Conservation (phyloP, 768 basidiomycete genomes). For the Leccinum barrowsii region DNA sequence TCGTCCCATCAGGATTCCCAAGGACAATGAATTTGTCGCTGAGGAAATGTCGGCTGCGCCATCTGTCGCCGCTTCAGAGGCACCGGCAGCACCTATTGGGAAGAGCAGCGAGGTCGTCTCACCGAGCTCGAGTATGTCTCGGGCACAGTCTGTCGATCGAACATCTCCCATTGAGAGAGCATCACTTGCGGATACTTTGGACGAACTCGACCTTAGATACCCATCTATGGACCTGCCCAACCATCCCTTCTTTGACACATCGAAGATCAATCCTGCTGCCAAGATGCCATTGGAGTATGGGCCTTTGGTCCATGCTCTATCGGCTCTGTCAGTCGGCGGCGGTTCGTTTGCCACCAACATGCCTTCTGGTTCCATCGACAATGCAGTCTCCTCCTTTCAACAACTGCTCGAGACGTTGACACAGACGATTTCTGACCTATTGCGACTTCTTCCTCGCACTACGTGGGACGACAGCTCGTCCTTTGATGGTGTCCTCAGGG, state of each 20-base stretch:
- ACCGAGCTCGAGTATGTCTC: constrained; percentile 53
- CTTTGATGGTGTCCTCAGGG: constrained; percentile 79
- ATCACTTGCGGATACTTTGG: constrained; percentile 61
- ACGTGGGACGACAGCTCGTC: constrained; percentile 91
- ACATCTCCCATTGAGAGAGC: constrained; percentile 41
- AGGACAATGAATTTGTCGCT: constrained; percentile 48
- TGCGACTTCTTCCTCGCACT: constrained; percentile 80
- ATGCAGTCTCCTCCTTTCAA: constrained; percentile 86
- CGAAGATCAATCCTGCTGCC: constrained; percentile 68
- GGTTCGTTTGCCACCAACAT: constrained; percentile 77
- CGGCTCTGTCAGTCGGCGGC: constrained; percentile 81
- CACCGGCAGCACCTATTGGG: constrained; percentile 35
- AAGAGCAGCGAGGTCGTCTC: constrained; percentile 34
- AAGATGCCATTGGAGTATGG: constrained; percentile 83
- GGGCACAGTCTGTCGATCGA: constrained; percentile 58
- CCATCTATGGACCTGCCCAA: constrained; percentile 63
- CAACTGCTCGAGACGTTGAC: constrained; percentile 85
- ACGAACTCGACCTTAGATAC: constrained; percentile 59
- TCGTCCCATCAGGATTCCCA: constrained; percentile 56
- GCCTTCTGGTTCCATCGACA: constrained; percentile 86
- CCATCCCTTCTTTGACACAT: constrained; percentile 72
- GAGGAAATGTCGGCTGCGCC: constrained; percentile 43
- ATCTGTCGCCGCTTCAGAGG: constrained; percentile 48
- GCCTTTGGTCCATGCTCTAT: constrained; percentile 80
- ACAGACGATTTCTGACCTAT: constrained; percentile 83